Conservation (phyloP, 306 rosid genomes). For the Purshia tridentata region DNA sequence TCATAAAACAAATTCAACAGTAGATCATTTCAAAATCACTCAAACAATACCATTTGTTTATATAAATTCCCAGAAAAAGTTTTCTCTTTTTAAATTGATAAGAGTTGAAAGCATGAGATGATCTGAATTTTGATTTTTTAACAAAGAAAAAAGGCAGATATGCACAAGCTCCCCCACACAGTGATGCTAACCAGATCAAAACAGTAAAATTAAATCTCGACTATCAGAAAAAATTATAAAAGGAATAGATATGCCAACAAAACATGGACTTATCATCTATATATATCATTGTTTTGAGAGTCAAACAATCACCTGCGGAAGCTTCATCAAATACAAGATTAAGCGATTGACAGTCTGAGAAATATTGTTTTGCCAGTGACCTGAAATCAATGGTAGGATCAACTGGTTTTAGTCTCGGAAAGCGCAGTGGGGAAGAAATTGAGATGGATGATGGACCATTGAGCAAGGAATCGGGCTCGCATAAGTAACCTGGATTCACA, state of each 20-base stretch:
- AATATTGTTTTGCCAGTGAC: conserved; percentile 91
- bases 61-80: not conserved
- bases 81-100: not conserved
- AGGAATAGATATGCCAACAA: not conserved
- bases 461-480: conserved; percentile 93
- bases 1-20: not conserved
- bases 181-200: not conserved
- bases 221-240: not conserved
- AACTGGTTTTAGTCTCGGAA: conserved; percentile 79
- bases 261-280: not conserved
- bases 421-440: conserved; percentile 93
- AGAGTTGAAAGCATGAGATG: not conserved
- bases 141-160: not conserved
- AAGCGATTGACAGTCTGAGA: conserved; percentile 71
- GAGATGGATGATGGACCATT: conserved; percentile 98
- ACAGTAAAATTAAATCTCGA: not conserved
- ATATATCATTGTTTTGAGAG: conserved; percentile 19
- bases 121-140: not conserved
- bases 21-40: not conserved
- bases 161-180: not conserved
- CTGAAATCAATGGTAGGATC: conserved; percentile 78
- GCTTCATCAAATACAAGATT: conserved; percentile 80
- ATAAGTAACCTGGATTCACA: conserved; percentile 79
- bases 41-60: not conserved
- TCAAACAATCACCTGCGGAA: conserved; percentile 65